Percentiles rank a stretch among this genome's conserved stretches.
phyloP scores from a whole-genome alignment of 495 filamentous ascomycete genomes.

The Aspergillus taichungensis region DNA sequence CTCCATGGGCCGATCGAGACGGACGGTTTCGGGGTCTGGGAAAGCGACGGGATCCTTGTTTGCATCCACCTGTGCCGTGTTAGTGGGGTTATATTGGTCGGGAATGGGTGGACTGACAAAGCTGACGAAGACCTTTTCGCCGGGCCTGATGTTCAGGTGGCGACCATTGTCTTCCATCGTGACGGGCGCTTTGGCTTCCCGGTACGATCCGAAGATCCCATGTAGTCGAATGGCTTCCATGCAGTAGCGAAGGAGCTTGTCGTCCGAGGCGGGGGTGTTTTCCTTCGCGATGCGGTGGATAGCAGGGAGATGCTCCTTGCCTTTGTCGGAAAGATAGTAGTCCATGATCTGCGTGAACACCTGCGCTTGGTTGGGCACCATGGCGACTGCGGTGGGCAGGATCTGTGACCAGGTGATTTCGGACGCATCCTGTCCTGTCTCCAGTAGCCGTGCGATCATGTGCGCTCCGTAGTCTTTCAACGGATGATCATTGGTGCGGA shows the following conservation, averaged over 20 bases:
- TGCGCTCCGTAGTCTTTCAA: conserved; percentile 57
- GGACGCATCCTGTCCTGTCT: conserved; percentile 49
- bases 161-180: conserved; percentile 43
- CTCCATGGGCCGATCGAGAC: conserved; percentile 54
- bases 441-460: conserved; percentile 57
- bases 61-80: conserved; percentile 25
- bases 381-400: conserved; percentile 47
- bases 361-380: conserved; percentile 63
- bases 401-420: conserved; percentile 70
- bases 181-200: conserved; percentile 30
- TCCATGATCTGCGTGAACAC: conserved; percentile 69
- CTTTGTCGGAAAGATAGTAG: conserved; percentile 56
- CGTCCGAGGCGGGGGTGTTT: conserved; percentile 38
- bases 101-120: conserved; percentile 21
- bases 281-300: conserved; percentile 47
- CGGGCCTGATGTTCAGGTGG: conserved; percentile 37
- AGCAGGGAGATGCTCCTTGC: conserved; percentile 44
- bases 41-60: conserved; percentile 52
- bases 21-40: conserved; percentile 54
- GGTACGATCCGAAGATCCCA: conserved; percentile 50
- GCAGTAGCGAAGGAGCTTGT: conserved; percentile 40
- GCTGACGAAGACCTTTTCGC: conserved; percentile 43
- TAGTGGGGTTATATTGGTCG: conserved; percentile 10
- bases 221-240: conserved; percentile 52
- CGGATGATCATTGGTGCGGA: conserved; percentile 38